phyloP scores from a whole-genome alignment of 371 early-diverging fungal genomes.

The Mucor velutinosus region DNA sequence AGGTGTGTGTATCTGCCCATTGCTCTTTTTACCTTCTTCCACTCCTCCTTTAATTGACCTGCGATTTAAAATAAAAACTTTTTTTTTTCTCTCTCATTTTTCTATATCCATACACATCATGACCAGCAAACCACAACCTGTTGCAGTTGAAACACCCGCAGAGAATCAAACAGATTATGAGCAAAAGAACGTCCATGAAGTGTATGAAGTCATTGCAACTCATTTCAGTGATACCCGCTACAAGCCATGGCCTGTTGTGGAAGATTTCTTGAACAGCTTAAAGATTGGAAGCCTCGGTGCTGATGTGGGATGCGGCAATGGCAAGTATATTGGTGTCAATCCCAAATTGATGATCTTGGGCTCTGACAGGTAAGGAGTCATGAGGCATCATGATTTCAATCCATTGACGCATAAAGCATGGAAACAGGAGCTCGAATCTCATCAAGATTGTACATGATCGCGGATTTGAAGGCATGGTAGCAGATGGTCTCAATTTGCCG shows the following conservation, averaged over 20 bases:
- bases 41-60: neutral
- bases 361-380: conserved; percentile 72
- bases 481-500: conserved; percentile 82
- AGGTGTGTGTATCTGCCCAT: too few species aligned
- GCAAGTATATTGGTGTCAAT: conserved; percentile 94
- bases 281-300: conserved; percentile 79
- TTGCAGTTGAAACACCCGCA: conserved; percentile 53
- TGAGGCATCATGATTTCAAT: neutral
- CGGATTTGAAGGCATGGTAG: conserved; percentile 84
- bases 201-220: conserved; percentile 90
- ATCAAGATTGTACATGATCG: conserved; percentile 76
- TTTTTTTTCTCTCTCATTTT: neutral
- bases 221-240: conserved; percentile 96
- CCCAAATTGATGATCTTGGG: conserved; percentile 75
- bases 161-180: conserved; percentile 64
- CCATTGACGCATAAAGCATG: neutral
- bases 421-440: conserved; percentile 70
- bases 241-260: conserved; percentile 98
- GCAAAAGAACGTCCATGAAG: conserved; percentile 82
- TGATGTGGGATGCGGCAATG: conserved; percentile 98
- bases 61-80: neutral
- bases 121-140: conserved; percentile 55
- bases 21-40: too few species aligned
- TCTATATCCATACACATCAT: neutral
- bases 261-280: conserved; percentile 69